Evolutionary conservation across 2,329 filamentous ascomycete species (phyloP), one percentile per base, ranked within the genome.

Genomic region (Fusarium bulbicola): DNA sequence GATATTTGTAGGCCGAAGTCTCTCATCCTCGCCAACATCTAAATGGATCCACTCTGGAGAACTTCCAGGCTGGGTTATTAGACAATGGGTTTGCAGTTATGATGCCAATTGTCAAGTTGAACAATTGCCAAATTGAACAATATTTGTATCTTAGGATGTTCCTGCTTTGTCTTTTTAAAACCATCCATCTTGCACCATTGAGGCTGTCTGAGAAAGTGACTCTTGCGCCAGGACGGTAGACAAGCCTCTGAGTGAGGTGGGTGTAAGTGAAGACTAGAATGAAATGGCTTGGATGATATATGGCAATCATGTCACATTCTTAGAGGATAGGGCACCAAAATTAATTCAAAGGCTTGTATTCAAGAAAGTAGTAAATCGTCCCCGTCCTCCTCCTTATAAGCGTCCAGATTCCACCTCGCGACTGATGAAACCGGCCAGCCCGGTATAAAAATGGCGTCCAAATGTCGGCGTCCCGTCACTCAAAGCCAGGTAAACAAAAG

Each of bases 381-480:
- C 68, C 62, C 46, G 42, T 49, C 71, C 45, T 53, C 14, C 37
- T 47, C 28, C 50, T 54, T 28, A 50, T 66, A 40, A 45, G 54
- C 47, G 47, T 53, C 47, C 47, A 59, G 40, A 28, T 24, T 57
- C 32, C 59, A 73, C 24, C 45, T 57, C 64, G 53, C 50, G 24
- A 53, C 43, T 49, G 49, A 63, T 69, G 42, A 46, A 70, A 56
- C 24, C 30, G 34, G 53, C 58, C 54, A 59, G 61, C 58, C 39
- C n/a, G 46, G 37, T 30, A 42, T 58, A 54, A 61, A 75, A 76
- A 53, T 74, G 45, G 52, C 74, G 59, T 71, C 70, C 39, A 57
- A 54, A 52, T 70, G 70, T 60, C 65, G 68, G 76, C 70, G 72
- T 77, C 72, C 76, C 72, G 59, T 53, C 54, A 69, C 40, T 59